Conservation (phyloP, 192 early-diverging fungal genomes). For the Backusella australiensis region DNA sequence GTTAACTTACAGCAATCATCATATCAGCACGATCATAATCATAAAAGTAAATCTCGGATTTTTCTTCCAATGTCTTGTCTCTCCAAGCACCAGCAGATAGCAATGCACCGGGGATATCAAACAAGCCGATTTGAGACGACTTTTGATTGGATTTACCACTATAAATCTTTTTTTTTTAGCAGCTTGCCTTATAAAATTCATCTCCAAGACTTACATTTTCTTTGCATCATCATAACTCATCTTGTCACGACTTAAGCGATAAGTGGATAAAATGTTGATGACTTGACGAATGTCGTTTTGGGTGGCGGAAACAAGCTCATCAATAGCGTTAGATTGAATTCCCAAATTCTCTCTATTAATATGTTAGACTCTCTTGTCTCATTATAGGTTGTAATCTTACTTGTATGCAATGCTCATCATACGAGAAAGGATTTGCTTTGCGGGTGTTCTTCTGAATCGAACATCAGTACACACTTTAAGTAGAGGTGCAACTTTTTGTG, state of each 20-base stretch:
- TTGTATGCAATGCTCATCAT: conserved; percentile 72
- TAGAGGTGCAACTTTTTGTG: conserved; percentile 82
- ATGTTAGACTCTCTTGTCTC: background rate
- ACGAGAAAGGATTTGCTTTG: conserved; percentile 66
- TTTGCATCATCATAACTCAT: conserved; percentile 86
- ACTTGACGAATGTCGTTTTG: conserved; percentile 95
- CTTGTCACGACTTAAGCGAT: conserved; percentile 58
- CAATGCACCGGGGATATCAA: conserved; percentile 71
- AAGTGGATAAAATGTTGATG: conserved; percentile 93
- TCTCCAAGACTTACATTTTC: conserved; percentile 44
- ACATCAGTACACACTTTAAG: conserved; percentile 83
- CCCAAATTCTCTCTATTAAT: conserved; percentile 67
- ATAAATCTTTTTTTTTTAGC: background rate
- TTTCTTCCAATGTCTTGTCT: conserved; percentile 58
- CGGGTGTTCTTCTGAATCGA: conserved; percentile 55
- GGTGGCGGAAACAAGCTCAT: conserved; percentile 75
- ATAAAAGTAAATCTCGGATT: conserved; percentile 87
- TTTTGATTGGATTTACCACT: conserved; percentile 36
- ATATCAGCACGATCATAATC: conserved; percentile 86
- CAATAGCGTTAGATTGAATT: conserved; percentile 75
- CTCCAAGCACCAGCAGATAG: conserved; percentile 49
- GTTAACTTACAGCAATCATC: conserved; percentile 76
- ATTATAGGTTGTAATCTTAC: conserved; percentile 18
- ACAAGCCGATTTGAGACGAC: conserved; percentile 51
- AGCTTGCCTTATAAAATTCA: too few species aligned